Evolutionary conservation across 106 monocot genomes (phyloP).

Genomic region (Triglochin maritima): DNA sequence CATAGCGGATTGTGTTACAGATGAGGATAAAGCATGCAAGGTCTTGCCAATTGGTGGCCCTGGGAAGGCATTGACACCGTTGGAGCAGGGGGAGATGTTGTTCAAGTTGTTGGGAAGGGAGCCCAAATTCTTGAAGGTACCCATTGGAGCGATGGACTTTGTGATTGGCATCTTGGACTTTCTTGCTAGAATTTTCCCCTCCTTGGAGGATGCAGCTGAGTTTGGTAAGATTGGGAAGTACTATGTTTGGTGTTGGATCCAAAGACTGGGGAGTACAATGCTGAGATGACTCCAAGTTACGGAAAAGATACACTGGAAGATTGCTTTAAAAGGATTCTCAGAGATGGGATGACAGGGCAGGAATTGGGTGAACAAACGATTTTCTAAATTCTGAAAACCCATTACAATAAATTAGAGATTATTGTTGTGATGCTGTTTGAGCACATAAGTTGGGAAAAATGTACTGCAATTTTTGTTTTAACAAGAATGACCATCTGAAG

Average conservation of each 20-base stretch:
- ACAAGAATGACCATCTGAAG: too few relatives aligned
- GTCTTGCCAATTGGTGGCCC: conserved; percentile 80
- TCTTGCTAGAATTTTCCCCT: conserved; percentile 44
- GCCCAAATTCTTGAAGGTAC: conserved; percentile 89
- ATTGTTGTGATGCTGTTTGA: too few relatives aligned
- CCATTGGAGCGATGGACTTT: conserved; percentile 80
- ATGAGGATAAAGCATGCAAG: conserved; percentile 50
- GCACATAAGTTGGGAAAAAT: too few relatives aligned
- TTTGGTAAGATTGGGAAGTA: conserved; percentile 86
- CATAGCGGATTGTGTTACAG: conserved; percentile 69
- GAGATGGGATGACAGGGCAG: conserved; percentile 84
- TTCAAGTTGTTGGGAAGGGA: conserved; percentile 59
- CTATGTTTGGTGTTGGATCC: conserved; percentile 74
- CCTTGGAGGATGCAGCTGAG: conserved; percentile 76
- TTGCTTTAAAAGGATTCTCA: conserved; percentile 63
- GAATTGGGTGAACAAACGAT: conserved; percentile 88
- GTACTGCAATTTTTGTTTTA: too few relatives aligned
- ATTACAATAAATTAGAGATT: too few relatives aligned
- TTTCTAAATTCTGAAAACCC: conserved; percentile 23
- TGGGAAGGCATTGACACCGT: conserved; percentile 73
- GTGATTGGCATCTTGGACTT: conserved; percentile 54
- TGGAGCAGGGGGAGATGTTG: conserved; percentile 83
- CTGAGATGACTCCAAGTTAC: conserved; percentile 87
- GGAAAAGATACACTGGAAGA: conserved; percentile 89
- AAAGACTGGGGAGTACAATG: conserved; percentile 70